Base-by-base conservation (phyloP, 2,329 filamentous ascomycete genomes). In the Hirsutella thompsonii region DNA sequence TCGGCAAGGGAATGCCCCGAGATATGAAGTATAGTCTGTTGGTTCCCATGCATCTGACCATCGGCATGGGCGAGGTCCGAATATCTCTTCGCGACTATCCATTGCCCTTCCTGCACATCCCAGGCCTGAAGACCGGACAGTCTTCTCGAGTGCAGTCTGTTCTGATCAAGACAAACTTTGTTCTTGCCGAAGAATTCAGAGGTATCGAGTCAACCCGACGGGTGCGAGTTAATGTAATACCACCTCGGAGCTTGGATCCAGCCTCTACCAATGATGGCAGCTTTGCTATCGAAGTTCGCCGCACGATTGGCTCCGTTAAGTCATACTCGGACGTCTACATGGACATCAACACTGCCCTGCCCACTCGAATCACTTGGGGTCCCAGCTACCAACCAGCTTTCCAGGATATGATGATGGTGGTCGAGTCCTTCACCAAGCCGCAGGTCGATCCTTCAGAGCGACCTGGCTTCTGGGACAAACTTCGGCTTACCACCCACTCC, bases 381-480 rank as follows among this genome's bases (percentile, higher is more conserved):
- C 89, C 92, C 36, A 94, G 89, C 2, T 98, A 96, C 55, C 93
- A 98, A 55, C 92, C 93, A 21, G 90, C 90, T 2, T 90, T 98
- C 38, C 92, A 98, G 59, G 93, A 98, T 55, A 94, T 96, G 83
- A 98, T 98, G 92, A 95, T 96, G 75, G 89, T 89, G 20, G 84
- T 98, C 46, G 92, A 98, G 61, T 90, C 85, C 2, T 96, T 98
- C 58, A 95, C 90, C 1, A 98, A 98, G 57, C 87, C 90, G 8
- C 89, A 90, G 47, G 71, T 95, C 21, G 93, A 98, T 58, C 83
- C 85, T 1, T 96, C 92, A 0, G 93, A 98, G 48, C 75, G 83
- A 42, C 87, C 94, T 37, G 92, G 92, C 3, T 98, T 98, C 66
- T 98, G 92, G 92, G 92, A 98, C 63, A 98, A 98, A 69, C 89